Evolutionary conservation across 1,284 basidiomycete genomes (phyloP).

Genomic region (Moniliophthora roreri): DNA sequence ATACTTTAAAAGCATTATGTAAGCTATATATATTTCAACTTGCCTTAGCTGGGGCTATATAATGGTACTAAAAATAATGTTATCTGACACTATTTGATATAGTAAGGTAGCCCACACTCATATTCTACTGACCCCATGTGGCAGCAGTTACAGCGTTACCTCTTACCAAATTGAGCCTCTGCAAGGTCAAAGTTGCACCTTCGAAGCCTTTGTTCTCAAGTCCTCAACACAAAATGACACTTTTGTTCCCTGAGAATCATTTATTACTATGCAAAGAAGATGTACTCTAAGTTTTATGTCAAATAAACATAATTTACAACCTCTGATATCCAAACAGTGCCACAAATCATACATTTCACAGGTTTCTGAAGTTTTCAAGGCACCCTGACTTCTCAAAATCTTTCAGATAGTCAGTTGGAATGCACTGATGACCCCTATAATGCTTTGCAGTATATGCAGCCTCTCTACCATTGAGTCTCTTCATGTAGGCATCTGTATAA

Average conservation of each 20-base stretch:
- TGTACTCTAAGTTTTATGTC: neutral
- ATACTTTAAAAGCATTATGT: no score
- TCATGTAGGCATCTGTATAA: conserved; percentile 10
- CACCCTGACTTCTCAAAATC: conserved; percentile 9
- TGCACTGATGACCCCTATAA: conserved; percentile 4
- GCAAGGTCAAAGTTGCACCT: neutral
- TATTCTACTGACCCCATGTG: neutral
- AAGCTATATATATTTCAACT: no score
- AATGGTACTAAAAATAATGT: no score
- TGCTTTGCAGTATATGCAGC: conserved; percentile 7
- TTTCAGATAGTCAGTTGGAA: conserved; percentile 8
- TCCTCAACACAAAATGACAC: neutral
- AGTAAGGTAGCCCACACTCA: no score
- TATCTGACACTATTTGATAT: no score
- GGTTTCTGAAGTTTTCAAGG: conserved; percentile 2
- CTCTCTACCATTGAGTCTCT: conserved; percentile 8
- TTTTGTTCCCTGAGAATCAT: neutral
- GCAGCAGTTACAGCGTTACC: neutral
- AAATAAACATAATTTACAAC: neutral
- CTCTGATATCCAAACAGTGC: neutral
- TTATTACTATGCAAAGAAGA: neutral
- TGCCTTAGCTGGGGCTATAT: no score
- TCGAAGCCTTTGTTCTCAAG: neutral
- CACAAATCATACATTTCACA: neutral
- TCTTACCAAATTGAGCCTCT: neutral